Conservation (phyloP, 345 rosid species). For the Sonneratia alba region DNA sequence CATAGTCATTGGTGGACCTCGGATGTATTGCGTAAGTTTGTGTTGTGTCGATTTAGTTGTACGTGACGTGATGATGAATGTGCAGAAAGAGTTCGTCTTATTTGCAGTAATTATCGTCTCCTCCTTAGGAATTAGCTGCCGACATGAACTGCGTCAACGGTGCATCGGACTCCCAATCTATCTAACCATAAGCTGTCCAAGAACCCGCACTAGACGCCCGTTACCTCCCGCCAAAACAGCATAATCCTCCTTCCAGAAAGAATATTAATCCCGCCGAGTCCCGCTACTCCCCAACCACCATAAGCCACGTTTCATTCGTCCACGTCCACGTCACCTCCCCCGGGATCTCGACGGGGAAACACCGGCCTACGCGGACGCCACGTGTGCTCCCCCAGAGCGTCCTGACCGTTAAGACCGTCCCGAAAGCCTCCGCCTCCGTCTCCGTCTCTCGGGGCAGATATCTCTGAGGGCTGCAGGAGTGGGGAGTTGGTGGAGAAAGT, state of each 20-base stretch:
- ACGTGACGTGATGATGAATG: too few relatives aligned
- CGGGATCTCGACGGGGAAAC: not conserved
- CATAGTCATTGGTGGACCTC: too few relatives aligned
- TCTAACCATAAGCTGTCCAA: too few relatives aligned
- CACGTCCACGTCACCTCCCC: too few relatives aligned
- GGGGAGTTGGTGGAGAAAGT: constrained; percentile 75
- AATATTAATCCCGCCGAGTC: constrained; percentile 10
- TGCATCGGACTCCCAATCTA: too few relatives aligned
- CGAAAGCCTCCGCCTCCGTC: not conserved
- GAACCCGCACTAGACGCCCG: not conserved
- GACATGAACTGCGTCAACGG: too few relatives aligned
- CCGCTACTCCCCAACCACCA: constrained; percentile 8
- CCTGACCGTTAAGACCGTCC: constrained; percentile 25
- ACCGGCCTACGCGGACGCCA: constrained; percentile 37
- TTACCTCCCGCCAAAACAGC: constrained; percentile 4
- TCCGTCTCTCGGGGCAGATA: constrained; percentile 17
- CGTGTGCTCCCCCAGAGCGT: constrained; percentile 21
- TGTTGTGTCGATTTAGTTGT: too few relatives aligned
- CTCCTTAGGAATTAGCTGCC: too few relatives aligned
- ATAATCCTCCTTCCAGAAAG: constrained; percentile 13
- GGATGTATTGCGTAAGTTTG: too few relatives aligned
- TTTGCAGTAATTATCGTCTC: too few relatives aligned
- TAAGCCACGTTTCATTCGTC: constrained; percentile 14
- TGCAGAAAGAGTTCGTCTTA: too few relatives aligned
- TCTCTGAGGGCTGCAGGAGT: constrained; percentile 61